Evolutionary conservation across 1,139 yeast genomes (phyloP), one percentile per base, ranked within the genome.

Genomic region (Suzukiozyma palmioleophila): DNA sequence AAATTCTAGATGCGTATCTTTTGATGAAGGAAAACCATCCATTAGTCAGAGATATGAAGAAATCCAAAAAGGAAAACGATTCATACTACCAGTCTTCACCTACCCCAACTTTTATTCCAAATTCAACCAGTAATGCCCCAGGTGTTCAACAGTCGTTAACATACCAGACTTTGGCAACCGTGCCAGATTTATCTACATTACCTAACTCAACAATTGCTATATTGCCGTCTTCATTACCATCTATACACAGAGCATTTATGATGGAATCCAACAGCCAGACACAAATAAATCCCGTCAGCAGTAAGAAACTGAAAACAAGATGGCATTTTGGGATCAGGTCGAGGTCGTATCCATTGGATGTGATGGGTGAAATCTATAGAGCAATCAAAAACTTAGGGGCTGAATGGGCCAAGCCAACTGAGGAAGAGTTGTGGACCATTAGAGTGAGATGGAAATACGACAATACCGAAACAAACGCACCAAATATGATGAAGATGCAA

Each of bases 251-350:
- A 36, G 97, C 97, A 3, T 87, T 79, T 56, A 90, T 92, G 97
- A 72, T 81, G 53, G 86, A 84, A 42, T 57, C 75, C 58, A 58
- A 58, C 34, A 53, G 47, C 33, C 69, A 57, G 55, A 79, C 56
- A 39, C 79, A 82, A 50, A 77, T 86, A 36, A 79, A 79, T 40
- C 95, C 96, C 1, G 77, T 84, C 16, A 75, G 86, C 9, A 75
- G 84, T 32, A 89, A 89, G 58, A 88, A 87, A 58, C 85, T 92
- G 50, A 92, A 88, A 61, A 88, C 96, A 8, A 81, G 96, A 63
- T 92, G 99, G 99, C 98, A 92, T 69, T 94, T 94, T 58, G 99
- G 99, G 45, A 92, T 92, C 45, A 75, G 99, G 55, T 88, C 97
- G 8, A 76, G 97, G 53, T 88, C 97, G 1, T 92, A 92, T 57